A percentile compares a stretch with the other conserved stretches of the same genome.
These are phyloP conservation scores for Wallacemonas rigidus DNA, from an alignment of 208 protist genomes.

Conservation along the genomic window DNA sequence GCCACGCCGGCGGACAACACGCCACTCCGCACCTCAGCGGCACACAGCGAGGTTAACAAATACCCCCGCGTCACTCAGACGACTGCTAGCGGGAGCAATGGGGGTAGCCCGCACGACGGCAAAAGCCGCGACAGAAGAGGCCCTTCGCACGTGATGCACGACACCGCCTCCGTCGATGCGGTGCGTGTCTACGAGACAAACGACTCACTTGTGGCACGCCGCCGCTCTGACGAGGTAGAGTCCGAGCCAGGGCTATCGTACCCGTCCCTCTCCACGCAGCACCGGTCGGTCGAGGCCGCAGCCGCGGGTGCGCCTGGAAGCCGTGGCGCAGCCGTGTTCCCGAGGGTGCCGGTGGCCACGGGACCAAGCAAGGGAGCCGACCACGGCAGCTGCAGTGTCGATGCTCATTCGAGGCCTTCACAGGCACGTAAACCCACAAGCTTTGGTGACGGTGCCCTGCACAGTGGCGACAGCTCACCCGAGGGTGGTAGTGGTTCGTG, in stretches of 20 bases:
- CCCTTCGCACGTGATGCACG: neutral
- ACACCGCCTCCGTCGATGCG: neutral
- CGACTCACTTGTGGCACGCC: conserved; percentile 16
- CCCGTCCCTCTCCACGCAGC: neutral
- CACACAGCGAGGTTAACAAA: neutral
- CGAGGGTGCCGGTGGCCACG: too few species aligned
- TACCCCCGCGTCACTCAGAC: neutral
- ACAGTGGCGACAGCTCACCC: neutral
- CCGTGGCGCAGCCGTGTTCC: too few species aligned
- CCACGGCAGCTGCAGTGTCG: neutral
- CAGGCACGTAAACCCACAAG: neutral
- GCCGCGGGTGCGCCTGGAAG: too few species aligned
- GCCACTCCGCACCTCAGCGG: neutral
- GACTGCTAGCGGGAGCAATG: neutral
- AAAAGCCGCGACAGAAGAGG: neutral
- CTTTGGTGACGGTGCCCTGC: neutral
- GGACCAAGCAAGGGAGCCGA: neutral
- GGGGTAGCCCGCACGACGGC: neutral
- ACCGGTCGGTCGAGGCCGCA: neutral
- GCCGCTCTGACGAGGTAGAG: conserved; percentile 6
- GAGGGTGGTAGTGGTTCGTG: neutral
- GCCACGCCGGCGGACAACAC: neutral
- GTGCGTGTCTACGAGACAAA: conserved; percentile 15
- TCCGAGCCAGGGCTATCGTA: conserved; percentile 12
- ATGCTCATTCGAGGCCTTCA: neutral